These are phyloP conservation scores for Rhodotorula sp. DNA, from an alignment of 1,284 basidiomycete genomes.

Conservation along the genomic window DNA sequence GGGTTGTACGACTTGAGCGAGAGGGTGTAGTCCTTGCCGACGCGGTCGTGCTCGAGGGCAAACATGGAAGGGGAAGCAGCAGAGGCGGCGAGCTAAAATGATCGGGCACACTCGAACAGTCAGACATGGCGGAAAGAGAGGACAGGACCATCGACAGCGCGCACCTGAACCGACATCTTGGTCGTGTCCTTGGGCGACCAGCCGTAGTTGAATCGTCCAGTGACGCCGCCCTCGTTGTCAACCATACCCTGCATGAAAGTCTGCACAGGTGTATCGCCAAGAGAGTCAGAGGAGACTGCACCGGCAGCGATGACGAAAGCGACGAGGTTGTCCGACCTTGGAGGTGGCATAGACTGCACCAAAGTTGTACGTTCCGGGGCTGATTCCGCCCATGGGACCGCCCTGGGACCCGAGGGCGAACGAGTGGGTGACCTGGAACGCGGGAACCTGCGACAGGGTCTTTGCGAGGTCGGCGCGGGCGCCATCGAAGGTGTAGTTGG, in stretches of 20 bases:
- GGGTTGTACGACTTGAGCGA: slow-evolving; percentile 93
- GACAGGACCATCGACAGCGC: slow-evolving; percentile 20
- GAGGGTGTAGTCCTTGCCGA: slow-evolving; percentile 81
- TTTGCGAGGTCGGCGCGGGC: slow-evolving; percentile 94
- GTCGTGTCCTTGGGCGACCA: slow-evolving; percentile 78
- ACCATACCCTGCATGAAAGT: slow-evolving; percentile 88
- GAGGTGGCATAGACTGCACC: slow-evolving; percentile 88
- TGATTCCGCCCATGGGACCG: slow-evolving; percentile 43
- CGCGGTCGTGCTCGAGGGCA: slow-evolving; percentile 92
- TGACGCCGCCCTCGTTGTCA: slow-evolving; percentile 89
- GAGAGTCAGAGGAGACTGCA: background rate
- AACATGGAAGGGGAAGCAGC: slow-evolving; percentile 68
- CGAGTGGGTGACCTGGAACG: slow-evolving; percentile 97
- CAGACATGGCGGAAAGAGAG: background rate
- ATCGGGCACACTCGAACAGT: background rate
- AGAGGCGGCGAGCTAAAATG: slow-evolving; percentile 12
- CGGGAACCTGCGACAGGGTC: slow-evolving; percentile 84
- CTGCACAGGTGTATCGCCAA: slow-evolving; percentile 51
- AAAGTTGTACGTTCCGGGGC: slow-evolving; percentile 82
- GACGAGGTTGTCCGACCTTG: slow-evolving; percentile 56
- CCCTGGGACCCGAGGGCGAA: slow-evolving; percentile 73
- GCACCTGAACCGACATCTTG: slow-evolving; percentile 71
- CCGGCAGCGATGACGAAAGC: background rate
- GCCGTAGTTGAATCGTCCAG: slow-evolving; percentile 82
- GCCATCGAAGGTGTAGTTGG: slow-evolving; percentile 96